Percentiles rank a stretch among this genome's conserved stretches.
Conservation (phyloP, 345 rosid species). For the Eucalyptus pumila region DNA sequence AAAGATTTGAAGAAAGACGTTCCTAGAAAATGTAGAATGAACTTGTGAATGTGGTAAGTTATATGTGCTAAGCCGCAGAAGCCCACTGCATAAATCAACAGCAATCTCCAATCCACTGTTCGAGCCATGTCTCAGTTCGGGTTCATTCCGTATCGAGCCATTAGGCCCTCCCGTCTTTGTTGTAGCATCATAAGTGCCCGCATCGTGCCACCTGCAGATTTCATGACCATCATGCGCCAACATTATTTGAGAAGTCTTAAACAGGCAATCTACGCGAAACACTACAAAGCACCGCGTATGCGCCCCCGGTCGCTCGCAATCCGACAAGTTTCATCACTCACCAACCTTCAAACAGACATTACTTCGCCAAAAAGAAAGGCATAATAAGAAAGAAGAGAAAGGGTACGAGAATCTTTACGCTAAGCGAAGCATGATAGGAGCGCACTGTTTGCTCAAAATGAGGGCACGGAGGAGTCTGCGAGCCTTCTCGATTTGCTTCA, state of each 20-base stretch:
- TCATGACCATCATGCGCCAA: background rate
- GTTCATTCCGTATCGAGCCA: conserved; percentile 58
- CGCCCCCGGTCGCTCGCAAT: background rate
- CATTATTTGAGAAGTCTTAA: background rate
- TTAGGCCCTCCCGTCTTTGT: conserved; percentile 83
- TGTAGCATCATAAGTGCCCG: conserved; percentile 79
- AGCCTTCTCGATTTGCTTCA: conserved; percentile 57
- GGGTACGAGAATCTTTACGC: conserved; percentile 31
- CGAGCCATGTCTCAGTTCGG: conserved; percentile 31
- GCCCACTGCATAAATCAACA: conserved; percentile 60
- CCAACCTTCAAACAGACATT: background rate
- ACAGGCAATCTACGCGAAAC: background rate
- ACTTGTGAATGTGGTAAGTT: background rate
- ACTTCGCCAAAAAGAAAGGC: background rate
- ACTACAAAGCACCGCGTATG: background rate
- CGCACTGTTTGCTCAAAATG: conserved; percentile 48
- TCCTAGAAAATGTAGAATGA: background rate
- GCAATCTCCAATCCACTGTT: conserved; percentile 62
- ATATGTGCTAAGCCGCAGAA: background rate
- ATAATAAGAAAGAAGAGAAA: background rate
- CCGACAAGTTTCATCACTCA: background rate
- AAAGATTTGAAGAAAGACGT: background rate
- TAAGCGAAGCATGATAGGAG: conserved; percentile 88
- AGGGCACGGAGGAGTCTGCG: conserved; percentile 76
- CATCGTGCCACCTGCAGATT: conserved; percentile 69